These are phyloP conservation scores for Alternaria sp. DNA, from an alignment of 2,329 filamentous ascomycete genomes.

Conservation along the genomic window DNA sequence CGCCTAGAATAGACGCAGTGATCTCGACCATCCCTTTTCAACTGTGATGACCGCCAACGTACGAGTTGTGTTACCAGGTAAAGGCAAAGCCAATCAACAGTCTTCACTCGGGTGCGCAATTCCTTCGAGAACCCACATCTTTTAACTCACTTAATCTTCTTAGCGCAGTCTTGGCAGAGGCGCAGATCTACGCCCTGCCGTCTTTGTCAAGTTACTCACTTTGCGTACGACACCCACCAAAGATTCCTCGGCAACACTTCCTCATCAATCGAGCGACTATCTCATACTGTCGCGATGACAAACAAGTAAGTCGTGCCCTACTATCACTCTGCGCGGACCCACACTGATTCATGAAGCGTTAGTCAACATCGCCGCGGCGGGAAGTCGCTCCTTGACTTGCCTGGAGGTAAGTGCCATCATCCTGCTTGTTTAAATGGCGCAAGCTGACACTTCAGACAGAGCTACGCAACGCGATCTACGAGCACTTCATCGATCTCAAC, in stretches of 20 bases:
- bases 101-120: background rate
- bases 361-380: background rate
- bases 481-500: background rate
- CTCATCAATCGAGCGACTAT: background rate
- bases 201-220: background rate
- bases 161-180: background rate
- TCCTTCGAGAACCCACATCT: background rate
- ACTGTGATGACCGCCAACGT: background rate
- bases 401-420: background rate
- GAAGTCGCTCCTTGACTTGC: background rate
- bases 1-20: background rate
- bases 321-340: background rate
- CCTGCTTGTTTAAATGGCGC: background rate
- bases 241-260: background rate
- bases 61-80: rapidly evolving
- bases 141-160: background rate
- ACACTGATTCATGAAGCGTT: background rate
- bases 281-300: background rate
- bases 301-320: background rate
- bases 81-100: background rate
- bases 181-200: background rate
- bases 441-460: background rate
- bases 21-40: rapidly evolving
- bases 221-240: background rate
- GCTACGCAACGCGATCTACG: background rate